These are phyloP conservation scores for Trametopsis cervina DNA, from an alignment of 768 basidiomycete genomes.

Conservation along the genomic window DNA sequence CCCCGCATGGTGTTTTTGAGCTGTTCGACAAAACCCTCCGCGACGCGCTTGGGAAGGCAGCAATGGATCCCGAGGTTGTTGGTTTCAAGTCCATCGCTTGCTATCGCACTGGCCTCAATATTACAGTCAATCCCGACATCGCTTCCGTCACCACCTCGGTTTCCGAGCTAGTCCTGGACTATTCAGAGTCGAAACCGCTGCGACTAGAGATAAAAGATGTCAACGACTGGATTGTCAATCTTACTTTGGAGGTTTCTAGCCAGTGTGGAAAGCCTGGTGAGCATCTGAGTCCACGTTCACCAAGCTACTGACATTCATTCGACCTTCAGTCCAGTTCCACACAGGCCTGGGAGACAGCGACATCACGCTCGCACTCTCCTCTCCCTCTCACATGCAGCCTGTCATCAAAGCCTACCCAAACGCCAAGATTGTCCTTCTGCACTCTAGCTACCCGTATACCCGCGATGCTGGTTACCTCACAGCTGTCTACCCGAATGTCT, in stretches of 20 bases:
- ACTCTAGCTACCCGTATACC: slow-evolving; percentile 73
- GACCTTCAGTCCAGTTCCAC: slow-evolving; percentile 67
- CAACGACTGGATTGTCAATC: slow-evolving; percentile 61
- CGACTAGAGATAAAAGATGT: slow-evolving; percentile 54
- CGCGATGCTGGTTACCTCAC: slow-evolving; percentile 75
- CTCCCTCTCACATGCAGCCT: slow-evolving; percentile 62
- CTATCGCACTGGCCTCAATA: slow-evolving; percentile 69
- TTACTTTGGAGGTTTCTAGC: slow-evolving; percentile 46
- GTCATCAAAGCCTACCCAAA: slow-evolving; percentile 58
- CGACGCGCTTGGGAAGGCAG: slow-evolving; percentile 29
- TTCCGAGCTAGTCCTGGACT: slow-evolving; percentile 26
- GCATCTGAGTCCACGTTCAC: slow-evolving; percentile 8
- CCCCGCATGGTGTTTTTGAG: no score
- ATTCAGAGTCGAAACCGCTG: slow-evolving; percentile 28
- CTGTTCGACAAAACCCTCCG: slow-evolving; percentile 21
- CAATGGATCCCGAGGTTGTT: slow-evolving; percentile 42
- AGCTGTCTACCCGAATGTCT: slow-evolving; percentile 66
- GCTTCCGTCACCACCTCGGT: slow-evolving; percentile 23
- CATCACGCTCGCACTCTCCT: slow-evolving; percentile 47
- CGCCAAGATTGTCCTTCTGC: slow-evolving; percentile 60
- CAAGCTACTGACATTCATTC: background rate
- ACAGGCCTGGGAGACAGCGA: slow-evolving; percentile 78
- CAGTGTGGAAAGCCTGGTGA: slow-evolving; percentile 52
- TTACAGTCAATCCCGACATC: slow-evolving; percentile 21
- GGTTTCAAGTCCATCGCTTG: slow-evolving; percentile 74